Base-by-base conservation (phyloP, 495 filamentous ascomycete genomes). In the Emericellopsis terricola region DNA sequence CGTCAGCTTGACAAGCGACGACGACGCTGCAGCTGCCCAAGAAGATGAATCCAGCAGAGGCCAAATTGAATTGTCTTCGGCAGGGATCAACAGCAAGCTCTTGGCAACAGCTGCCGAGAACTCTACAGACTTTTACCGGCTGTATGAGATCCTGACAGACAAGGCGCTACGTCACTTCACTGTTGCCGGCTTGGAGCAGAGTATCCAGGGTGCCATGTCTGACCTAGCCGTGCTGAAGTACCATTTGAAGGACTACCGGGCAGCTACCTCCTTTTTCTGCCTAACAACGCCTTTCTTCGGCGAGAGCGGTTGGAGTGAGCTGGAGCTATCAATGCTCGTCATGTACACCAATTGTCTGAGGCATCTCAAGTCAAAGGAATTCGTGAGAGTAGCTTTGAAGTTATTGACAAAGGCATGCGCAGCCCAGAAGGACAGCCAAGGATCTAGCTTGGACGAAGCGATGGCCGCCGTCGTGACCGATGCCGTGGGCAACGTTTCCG, bases 181-280 rank as follows among this genome's bases (percentile, higher is more conserved):
- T 20, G 64, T 83, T 6, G 87, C 83, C 9, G 77, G 73, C 27
- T 76, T 81, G 40, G 59, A 55, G 1, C 78, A 89, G 41, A 79
- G 80, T 14, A 73, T 76, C 0, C 75, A 91, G 41, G 64, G 71
- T 20, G 72, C 75, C 29, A 71, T 86, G 52, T 78, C 82, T 11
- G 89, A 97, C 50, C 68, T 96, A 17, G 89, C 89, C 4, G 64
- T 82, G 8, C 56, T 93, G 33, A 80, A 83, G 53, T 91, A 76
- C 37, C 67, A 78, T 36, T 58, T 79, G 7, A 59, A 64, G 14
- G 80, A 94, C 41, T 87, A 75, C 50, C 62, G 49, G 8, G 65
- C 71, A 9, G 86, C 87, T 9, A 76, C 81, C 2, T 71, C 65
- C 2, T 86, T 81, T 45, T 85, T 96, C 49, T 71, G 76, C 45